These are phyloP conservation scores for Kwoniella botswanensis DNA, from an alignment of 768 basidiomycete genomes.

Conservation along the genomic window DNA sequence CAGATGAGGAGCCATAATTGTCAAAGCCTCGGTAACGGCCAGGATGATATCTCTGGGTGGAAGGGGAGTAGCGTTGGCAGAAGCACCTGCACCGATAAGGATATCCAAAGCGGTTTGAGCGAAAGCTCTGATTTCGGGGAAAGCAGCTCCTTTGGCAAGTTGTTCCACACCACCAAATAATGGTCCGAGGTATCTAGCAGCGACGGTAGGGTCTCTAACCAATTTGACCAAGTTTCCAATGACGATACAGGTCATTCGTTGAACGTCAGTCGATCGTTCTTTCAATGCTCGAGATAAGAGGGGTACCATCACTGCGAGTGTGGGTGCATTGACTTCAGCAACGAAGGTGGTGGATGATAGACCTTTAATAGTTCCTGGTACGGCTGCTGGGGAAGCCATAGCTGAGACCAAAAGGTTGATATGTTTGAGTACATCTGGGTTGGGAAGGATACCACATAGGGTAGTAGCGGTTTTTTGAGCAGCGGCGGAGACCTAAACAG, in stretches of 20 bases:
- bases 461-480: slow-evolving; percentile 88
- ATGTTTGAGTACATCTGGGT: slow-evolving; percentile 88
- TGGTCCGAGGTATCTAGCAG: slow-evolving; percentile 82
- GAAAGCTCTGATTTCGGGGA: slow-evolving; percentile 97
- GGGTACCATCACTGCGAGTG: slow-evolving; percentile 92
- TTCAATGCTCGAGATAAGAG: slow-evolving; percentile 87
- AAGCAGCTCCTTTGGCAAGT: slow-evolving; percentile 87
- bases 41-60: slow-evolving; percentile 71
- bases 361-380: slow-evolving; percentile 91
- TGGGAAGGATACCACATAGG: slow-evolving; percentile 87
- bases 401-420: slow-evolving; percentile 81
- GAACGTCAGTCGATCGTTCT: slow-evolving; percentile 94
- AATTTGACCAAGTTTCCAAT: slow-evolving; percentile 97
- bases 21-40: slow-evolving; percentile 67
- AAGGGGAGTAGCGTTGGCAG: slow-evolving; percentile 71
- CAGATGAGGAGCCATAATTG: slow-evolving; percentile 69
- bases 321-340: slow-evolving; percentile 94
- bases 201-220: slow-evolving; percentile 86
- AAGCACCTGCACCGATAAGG: slow-evolving; percentile 81
- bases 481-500: slow-evolving; percentile 73
- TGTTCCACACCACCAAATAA: slow-evolving; percentile 89
- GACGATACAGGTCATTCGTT: slow-evolving; percentile 90
- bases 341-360: slow-evolving; percentile 95
- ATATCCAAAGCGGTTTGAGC: slow-evolving; percentile 80
- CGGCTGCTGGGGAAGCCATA: slow-evolving; percentile 84